Evolutionary conservation across 164 flowering plant genomes (phyloP), one percentile per base, ranked within the genome.

Genomic region (Platanus orientalis): DNA sequence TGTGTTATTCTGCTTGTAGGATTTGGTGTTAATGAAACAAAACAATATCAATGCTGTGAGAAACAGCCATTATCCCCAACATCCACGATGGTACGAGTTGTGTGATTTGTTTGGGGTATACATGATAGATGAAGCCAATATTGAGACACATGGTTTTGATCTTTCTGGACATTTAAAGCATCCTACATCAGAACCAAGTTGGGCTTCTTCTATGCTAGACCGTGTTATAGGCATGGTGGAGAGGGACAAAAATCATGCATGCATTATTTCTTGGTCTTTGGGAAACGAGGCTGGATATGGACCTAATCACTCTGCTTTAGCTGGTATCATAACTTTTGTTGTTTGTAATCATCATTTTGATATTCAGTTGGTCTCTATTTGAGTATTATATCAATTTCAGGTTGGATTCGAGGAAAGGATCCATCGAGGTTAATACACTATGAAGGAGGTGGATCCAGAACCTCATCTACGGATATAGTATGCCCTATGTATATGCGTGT

Each of bases 401-500:
- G 99, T 51, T 94, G 94, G 93, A 71, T 94, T 54, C 80, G 97
- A 55, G 96, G 76, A 58, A 88, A 70, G 80, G 99, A 94, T 72
- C 75, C 96, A 30, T 85, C 96, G 26, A 82, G 97, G 73, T 17
- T 88, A 62, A 14, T 94, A 39, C 99, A 94, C 74, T 94, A 94
- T 69, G 99, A 94, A 81, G 96, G 97, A 57, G 99, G 99, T 59
- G 96, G 97, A 53, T 80, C 99, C 25, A 83, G 96, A 78, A 94
- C 99, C 48, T 29, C 90, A 54, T 91, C 97, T 13, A 94, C 99
- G 26, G 97, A 94, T 75, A 83, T 94, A 64, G 80, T 94, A 4
- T 94, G 99, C 64, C 99, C 99, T 2, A 94, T 94, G 99, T 94
- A 91, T 67, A 89, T 86, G 94, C 99, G 99, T 67, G 81, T 91